phyloP scores from a whole-genome alignment of 306 rosid genomes.

The Lathyrus sativus region DNA sequence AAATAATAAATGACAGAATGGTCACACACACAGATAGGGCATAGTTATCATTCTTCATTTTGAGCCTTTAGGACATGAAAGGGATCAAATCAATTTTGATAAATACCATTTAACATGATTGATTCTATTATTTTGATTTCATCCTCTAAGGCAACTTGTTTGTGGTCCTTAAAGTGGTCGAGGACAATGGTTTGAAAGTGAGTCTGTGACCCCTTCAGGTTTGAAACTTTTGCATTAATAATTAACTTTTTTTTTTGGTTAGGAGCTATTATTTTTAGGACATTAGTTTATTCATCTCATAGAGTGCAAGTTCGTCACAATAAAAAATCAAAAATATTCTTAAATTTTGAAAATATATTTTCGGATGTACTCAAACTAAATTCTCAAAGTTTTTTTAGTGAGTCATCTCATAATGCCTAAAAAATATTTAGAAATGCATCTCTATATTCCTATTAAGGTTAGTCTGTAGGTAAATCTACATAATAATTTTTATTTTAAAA shows the following conservation, averaged over 20 bases:
- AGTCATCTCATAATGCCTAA: too few relatives aligned
- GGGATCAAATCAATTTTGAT: slow-evolving; percentile 31
- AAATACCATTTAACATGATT: slow-evolving; percentile 14
- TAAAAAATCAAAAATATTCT: too few relatives aligned
- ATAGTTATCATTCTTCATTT: slow-evolving; percentile 29
- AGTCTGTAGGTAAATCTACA: too few relatives aligned
- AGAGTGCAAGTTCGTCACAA: too few relatives aligned
- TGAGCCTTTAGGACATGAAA: slow-evolving; percentile 32
- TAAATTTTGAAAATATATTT: too few relatives aligned
- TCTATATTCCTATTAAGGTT: too few relatives aligned
- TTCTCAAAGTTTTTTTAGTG: too few relatives aligned
- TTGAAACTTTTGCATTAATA: neutral
- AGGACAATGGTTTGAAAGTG: slow-evolving; percentile 27
- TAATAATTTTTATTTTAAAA: too few relatives aligned
- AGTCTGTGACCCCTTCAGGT: neutral
- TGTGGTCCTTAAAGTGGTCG: slow-evolving; percentile 39
- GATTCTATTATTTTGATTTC: slow-evolving; percentile 23
- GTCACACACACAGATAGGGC: too few relatives aligned
- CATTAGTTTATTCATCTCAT: too few relatives aligned
- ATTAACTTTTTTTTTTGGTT: neutral
- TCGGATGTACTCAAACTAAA: too few relatives aligned
- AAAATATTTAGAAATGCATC: too few relatives aligned
- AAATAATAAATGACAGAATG: slow-evolving; percentile 40
- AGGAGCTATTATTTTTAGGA: neutral
- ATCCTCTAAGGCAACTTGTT: slow-evolving; percentile 25